Conservation (phyloP, 2,329 filamentous ascomycete genomes). For the Tolypocladium cylindrosporum region DNA sequence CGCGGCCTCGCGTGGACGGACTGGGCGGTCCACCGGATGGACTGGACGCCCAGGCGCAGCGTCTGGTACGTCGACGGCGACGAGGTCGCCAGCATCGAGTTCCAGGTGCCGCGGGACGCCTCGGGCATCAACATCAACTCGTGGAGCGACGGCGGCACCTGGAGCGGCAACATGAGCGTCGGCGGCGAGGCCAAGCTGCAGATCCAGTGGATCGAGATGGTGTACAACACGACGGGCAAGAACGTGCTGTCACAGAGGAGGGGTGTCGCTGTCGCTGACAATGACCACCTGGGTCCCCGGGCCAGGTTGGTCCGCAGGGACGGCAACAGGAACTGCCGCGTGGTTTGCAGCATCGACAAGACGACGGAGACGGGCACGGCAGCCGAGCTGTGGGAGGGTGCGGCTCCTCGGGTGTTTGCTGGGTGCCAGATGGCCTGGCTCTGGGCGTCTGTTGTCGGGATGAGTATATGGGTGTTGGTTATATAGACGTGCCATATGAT, state of each 20-base stretch:
- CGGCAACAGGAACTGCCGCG: conserved; percentile 8
- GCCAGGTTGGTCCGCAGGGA: too few relatives aligned
- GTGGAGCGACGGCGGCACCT: conserved; percentile 51
- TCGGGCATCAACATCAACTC: conserved; percentile 47
- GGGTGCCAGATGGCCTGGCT: neutral
- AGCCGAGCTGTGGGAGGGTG: conserved; percentile 14
- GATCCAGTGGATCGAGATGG: conserved; percentile 53
- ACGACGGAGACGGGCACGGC: conserved; percentile 14
- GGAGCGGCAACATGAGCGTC: conserved; percentile 48
- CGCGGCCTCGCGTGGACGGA: conserved; percentile 34
- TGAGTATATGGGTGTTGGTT: neutral
- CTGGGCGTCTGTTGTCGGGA: conserved; percentile 1
- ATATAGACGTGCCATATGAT: neutral
- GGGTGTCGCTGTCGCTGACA: neutral
- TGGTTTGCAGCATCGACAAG: conserved; percentile 24
- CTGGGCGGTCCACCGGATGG: conserved; percentile 50
- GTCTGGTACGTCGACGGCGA: conserved; percentile 46
- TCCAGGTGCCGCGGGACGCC: conserved; percentile 43
- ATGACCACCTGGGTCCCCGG: neutral
- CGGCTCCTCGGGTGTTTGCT: conserved; percentile 6
- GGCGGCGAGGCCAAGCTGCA: conserved; percentile 42
- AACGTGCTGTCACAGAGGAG: too few relatives aligned
- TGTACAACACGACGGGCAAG: conserved; percentile 34
- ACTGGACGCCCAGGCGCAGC: conserved; percentile 44
- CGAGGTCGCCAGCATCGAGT: conserved; percentile 40